Evolutionary conservation across 2,329 filamentous ascomycete genomes (phyloP), one percentile per base, ranked within the genome.

Genomic region (Westerdykella ornata): DNA sequence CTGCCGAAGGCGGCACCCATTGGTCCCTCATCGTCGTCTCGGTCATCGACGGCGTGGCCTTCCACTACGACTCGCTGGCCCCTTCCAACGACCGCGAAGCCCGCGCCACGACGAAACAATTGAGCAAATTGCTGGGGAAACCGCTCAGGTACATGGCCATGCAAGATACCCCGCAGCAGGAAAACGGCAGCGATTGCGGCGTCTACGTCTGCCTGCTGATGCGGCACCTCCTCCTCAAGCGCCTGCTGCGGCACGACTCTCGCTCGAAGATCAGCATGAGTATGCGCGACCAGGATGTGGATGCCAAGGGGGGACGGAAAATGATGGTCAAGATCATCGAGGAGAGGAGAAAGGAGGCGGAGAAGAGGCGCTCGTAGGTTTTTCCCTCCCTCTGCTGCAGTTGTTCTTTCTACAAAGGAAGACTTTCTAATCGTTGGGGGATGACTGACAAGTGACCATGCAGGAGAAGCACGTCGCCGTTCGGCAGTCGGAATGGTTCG

Each of bases 131-230:
- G 20, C 74, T 97, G 0, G 73, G 75, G 26, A 77, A 78, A 43
- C 73, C 73, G 4, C 68, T 94, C 14, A 74, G 81, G 15, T 96
- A 94, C 61, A 78, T 89, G 57, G 81, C 90, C 63, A 75, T 98
- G 41, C 74, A 83, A 0, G 90, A 97, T 60, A 84, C 81, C 8
- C 92, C 92, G 0, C 85, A 94, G 57, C 92, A 98, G 65, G 84
- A 89, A 53, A 97, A 97, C 53, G 81, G 85, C 18, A 90, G 80
- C 60, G 92, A 98, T 67, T 98, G 92, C 55, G 92, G 92, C 14
- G 87, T 98, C 1, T 97, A 89, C 64, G 92, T 98, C 3, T 97
- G 92, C 65, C 78, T 97, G 51, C 77, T 90, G 47, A 98, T 98
- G 89, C 81, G 88, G 37, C 85, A 96, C 68, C 70, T 98, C n/a